Evolutionary conservation across 2,329 filamentous ascomycete genomes (phyloP).

Genomic region (Chaetomiaceae sp.): DNA sequence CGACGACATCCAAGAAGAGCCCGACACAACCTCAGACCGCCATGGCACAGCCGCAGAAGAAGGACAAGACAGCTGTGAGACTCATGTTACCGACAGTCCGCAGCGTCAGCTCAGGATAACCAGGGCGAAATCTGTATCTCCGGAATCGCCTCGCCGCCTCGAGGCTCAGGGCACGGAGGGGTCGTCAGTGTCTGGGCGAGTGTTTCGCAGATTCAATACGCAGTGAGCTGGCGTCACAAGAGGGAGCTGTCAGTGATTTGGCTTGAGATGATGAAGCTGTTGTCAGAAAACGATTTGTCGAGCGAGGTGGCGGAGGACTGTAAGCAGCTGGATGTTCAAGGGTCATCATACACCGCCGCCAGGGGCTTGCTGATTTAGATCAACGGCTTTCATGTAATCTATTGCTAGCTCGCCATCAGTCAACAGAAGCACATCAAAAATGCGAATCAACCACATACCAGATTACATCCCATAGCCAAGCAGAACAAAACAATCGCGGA

Average conservation of each 20-base stretch:
- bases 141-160: background rate
- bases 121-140: background rate
- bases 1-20: background rate
- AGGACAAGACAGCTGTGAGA: background rate
- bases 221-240: background rate
- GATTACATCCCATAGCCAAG: background rate
- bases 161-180: background rate
- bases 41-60: background rate
- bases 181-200: background rate
- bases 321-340: background rate
- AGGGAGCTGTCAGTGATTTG: background rate
- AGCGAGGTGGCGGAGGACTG: background rate
- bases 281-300: no score
- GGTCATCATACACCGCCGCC: no score
- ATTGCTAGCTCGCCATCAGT: background rate
- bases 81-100: background rate
- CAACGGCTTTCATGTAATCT: background rate
- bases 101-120: background rate
- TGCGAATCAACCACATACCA: background rate
- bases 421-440: background rate
- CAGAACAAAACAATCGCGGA: background rate
- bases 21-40: background rate
- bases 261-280: background rate
- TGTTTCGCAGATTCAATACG: slow-evolving; percentile 8
- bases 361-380: background rate